Evolutionary conservation across 1,284 basidiomycete species (phyloP).

Genomic region (Schizopora paradoxa): DNA sequence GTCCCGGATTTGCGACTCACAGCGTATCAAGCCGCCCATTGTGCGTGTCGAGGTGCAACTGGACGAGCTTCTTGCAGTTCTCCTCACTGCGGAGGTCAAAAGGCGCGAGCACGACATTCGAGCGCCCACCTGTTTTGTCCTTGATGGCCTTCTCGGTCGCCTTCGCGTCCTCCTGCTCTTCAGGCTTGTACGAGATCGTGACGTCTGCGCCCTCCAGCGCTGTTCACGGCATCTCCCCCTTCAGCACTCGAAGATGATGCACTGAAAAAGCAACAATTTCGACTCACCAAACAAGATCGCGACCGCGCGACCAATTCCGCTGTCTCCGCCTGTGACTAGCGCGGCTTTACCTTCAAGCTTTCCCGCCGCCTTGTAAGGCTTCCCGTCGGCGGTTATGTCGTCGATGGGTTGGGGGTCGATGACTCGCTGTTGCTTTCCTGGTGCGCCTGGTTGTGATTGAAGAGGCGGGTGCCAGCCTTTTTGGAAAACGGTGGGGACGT

Average conservation of each 20-base stretch:
- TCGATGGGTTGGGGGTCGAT: conserved; percentile 41
- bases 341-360: conserved; percentile 45
- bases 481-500: conserved; percentile 12
- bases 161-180: conserved; percentile 43
- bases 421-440: conserved; percentile 12
- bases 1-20: conserved; percentile 22
- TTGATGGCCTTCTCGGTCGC: conserved; percentile 35
- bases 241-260: conserved; percentile 16
- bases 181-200: conserved; percentile 44
- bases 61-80: conserved; percentile 37
- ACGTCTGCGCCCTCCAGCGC: conserved; percentile 57
- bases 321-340: conserved; percentile 47
- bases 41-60: conserved; percentile 38
- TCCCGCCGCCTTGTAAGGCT: conserved; percentile 33
- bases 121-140: conserved; percentile 34
- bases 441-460: conserved; percentile 8
- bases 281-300: conserved; percentile 35
- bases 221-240: conserved; percentile 16
- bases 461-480: conserved; percentile 17
- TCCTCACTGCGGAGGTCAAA: conserved; percentile 41
- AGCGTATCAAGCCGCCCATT: conserved; percentile 39
- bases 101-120: conserved; percentile 37
- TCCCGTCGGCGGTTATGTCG: conserved; percentile 45
- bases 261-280: conserved; percentile 14
- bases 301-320: conserved; percentile 40